A percentile compares a stretch with the other conserved stretches of the same genome.
phyloP scores from a whole-genome alignment of 352 stramenopile genomes.

The Phytopythium delawarense region DNA sequence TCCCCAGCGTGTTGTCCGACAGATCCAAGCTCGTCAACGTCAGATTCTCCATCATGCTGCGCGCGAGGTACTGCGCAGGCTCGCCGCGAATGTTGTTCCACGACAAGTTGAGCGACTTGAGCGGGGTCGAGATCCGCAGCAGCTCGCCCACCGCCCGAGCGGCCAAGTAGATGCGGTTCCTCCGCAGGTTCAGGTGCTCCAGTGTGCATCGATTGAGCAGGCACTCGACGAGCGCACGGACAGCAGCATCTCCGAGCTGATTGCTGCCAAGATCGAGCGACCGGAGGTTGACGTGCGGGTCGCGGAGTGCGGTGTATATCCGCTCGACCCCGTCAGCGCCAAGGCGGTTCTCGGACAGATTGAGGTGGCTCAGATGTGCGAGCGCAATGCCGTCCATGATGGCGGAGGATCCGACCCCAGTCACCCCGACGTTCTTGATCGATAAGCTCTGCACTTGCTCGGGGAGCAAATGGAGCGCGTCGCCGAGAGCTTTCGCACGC shows the following conservation, averaged over 20 bases:
- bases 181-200: slow-evolving; percentile 49
- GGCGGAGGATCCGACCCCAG: slow-evolving; percentile 43
- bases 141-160: slow-evolving; percentile 53
- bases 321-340: slow-evolving; percentile 43
- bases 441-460: slow-evolving; percentile 53
- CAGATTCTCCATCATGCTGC: slow-evolving; percentile 71
- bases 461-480: slow-evolving; percentile 51
- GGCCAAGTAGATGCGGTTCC: slow-evolving; percentile 66
- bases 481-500: slow-evolving; percentile 52
- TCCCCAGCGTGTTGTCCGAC: slow-evolving; percentile 71
- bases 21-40: slow-evolving; percentile 58
- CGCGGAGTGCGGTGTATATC: slow-evolving; percentile 52
- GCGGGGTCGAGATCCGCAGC: slow-evolving; percentile 52
- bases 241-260: slow-evolving; percentile 57
- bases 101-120: slow-evolving; percentile 56
- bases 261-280: slow-evolving; percentile 73
- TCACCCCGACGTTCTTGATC: slow-evolving; percentile 71
- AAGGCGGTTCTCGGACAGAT: slow-evolving; percentile 63
- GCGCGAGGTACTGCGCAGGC: slow-evolving; percentile 52
- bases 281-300: slow-evolving; percentile 51
- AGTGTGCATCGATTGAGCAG: slow-evolving; percentile 68
- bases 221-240: slow-evolving; percentile 51
- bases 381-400: slow-evolving; percentile 55
- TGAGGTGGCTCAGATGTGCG: slow-evolving; percentile 51
- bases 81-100: slow-evolving; percentile 78